Base-by-base conservation (phyloP, 2,329 filamentous ascomycete genomes). In the Zymoseptoria tritici region DNA sequence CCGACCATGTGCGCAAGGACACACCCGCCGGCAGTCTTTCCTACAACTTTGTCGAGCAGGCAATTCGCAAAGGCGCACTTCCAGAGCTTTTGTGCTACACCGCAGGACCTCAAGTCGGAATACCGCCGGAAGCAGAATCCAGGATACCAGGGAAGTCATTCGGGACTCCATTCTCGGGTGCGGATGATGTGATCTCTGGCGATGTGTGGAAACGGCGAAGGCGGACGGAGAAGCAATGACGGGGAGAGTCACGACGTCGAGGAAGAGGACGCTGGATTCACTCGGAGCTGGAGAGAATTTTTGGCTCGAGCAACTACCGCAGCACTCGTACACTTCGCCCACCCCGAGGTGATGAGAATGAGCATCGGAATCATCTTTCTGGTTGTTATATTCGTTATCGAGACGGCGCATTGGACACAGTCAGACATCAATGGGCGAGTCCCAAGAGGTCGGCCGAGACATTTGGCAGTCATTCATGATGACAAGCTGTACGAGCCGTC, bases 401-500 rank as follows among this genome's bases (percentile, higher is more conserved):
- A 92, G 73, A 94, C 91, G 0, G 91, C 93, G 42, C 88, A 95
- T 71, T 99, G 94, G 94, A 95, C 90, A 6, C 91, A 96, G 69
- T n/a, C 94, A 9, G 85, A 91, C 64, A 86, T 97, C 20, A 85
- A 86, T 51, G 94, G 94, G 1, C 87, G 88, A 0, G 83, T 94
- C 26, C 94, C 94, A 0, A 90, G 92, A 73, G 94, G 94, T 49
- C 85, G 94, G 72, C 93, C 94, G 42, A 85, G 94, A 62, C 94
- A 99, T 78, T 92, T 94, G 3, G 91, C 94, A 9, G 90, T 97
- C 22, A 84, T 99, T 29, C 89, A 97, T 72, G 92, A 97, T 70
- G 93, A 99, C 76, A 97, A 96, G 72, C 80, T 99, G 8, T 99
- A 90, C 97, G 68, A 96, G 91, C 4, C 92, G 92, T 2, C 89